These are phyloP conservation scores for Phalaenopsis hybrid DNA, from an alignment of 116 monocot genomes.

Conservation along the genomic window DNA sequence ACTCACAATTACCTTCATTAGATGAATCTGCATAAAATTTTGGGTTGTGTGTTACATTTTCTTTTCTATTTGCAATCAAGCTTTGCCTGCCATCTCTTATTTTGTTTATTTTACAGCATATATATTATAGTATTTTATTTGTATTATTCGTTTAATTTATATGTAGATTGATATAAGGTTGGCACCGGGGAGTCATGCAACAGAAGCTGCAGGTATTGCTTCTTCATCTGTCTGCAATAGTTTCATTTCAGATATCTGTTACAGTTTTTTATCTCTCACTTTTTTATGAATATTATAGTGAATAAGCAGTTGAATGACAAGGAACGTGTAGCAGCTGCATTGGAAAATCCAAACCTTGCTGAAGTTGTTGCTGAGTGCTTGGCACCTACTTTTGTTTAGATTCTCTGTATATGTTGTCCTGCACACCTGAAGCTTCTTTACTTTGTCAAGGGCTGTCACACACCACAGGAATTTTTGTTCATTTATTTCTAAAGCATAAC, in stretches of 20 bases:
- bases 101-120: too few relatives aligned
- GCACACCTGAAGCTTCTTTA: too few relatives aligned
- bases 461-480: too few relatives aligned
- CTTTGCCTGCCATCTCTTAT: too few relatives aligned
- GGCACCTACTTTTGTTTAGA: constrained; percentile 35
- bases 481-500: too few relatives aligned
- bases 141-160: neutral
- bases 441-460: too few relatives aligned
- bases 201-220: constrained; percentile 76
- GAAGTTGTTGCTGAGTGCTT: constrained; percentile 84
- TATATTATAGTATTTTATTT: too few relatives aligned
- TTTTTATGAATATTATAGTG: constrained; percentile 30
- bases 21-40: too few relatives aligned
- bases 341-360: constrained; percentile 78
- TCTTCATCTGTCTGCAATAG: neutral
- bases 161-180: constrained; percentile 53
- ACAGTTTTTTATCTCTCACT: neutral
- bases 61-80: too few relatives aligned
- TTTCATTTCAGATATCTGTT: neutral
- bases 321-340: constrained; percentile 86
- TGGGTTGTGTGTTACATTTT: too few relatives aligned
- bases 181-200: constrained; percentile 90
- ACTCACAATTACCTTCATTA: too few relatives aligned
- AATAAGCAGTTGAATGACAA: constrained; percentile 97
- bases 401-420: too few relatives aligned